Base-by-base conservation (phyloP, 139 green algal species). In the Chlorella sp. region DNA sequence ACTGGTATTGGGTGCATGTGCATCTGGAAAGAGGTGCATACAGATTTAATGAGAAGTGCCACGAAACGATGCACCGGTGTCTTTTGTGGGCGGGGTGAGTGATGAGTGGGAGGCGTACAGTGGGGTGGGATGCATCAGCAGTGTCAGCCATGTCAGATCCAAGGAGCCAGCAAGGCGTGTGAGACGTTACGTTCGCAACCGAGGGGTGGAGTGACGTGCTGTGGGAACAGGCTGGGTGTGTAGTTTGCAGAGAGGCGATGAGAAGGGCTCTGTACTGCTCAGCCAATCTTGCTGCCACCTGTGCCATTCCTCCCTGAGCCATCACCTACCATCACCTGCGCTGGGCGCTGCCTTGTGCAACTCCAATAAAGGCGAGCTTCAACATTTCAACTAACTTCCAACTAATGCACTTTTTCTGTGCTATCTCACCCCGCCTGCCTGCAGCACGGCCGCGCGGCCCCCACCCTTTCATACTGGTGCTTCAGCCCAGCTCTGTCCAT, bases 401-500 rank as follows among this genome's bases (percentile, higher is more conserved):
- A n/a, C n/a, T n/a, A n/a, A 68, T 68, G 18, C 60, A 68, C 60
- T 68, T 18, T 80, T 80, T 26, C 71, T 32, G 71, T 48, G 32
- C 79, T 40, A 11, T 3, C 24, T 68, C 79, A 3, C 3, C 11
- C 26, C 37, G 89, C 36, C 69, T 66, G 16, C 66, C 19, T 53
- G 75, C 69, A 84, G 83, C 34, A 40, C n/a, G 88, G 61, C 48
- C 85, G 69, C 4, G 9, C 37, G 36, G 14, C 88, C 30, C 96
- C 95, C 40, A 98, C 95, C 4, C 92, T 99, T 24, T 96, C 90
- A 66, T 99, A 96, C 92, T 99, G 97, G 97, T 99, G 97, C 94
- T 99, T 99, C 93, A 82, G 88, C 24, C 93, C 96, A 3, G 96
- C 95, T 0, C 64, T 95, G 19, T 88, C 85, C 22, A 97, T 98